Evolutionary conservation across 2,329 filamentous ascomycete genomes (phyloP).

Genomic region (Fusarium avenaceum): DNA sequence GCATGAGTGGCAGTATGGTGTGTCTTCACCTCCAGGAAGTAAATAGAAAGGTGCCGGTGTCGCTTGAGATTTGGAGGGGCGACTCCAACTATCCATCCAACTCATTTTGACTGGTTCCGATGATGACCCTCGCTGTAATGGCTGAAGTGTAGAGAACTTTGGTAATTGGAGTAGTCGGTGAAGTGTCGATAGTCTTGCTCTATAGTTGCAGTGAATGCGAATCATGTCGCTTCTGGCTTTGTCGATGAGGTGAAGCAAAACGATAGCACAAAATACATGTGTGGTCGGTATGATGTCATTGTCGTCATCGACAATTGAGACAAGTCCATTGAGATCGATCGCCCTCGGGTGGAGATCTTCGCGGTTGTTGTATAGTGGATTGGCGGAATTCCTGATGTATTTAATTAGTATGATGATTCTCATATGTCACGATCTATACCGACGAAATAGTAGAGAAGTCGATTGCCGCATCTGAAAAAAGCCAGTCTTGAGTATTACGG

Average conservation of each 20-base stretch:
- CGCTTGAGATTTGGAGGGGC: conserved; percentile 56
- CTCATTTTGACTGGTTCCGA: conserved; percentile 50
- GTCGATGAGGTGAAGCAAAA: background rate
- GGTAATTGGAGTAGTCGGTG: accelerated
- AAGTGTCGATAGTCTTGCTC: accelerated
- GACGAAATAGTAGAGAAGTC: too few relatives aligned
- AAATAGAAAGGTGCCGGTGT: conserved; percentile 69
- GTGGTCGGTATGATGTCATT: conserved; percentile 28
- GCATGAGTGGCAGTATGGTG: conserved; percentile 69
- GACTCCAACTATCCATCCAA: conserved; percentile 60
- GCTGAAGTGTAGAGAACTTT: background rate
- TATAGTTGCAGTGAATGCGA: background rate
- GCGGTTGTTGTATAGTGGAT: too few relatives aligned
- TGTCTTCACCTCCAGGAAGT: conserved; percentile 59
- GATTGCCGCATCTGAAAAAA: too few relatives aligned
- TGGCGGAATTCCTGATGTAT: too few relatives aligned
- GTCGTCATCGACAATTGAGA: conserved; percentile 32
- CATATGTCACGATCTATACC: too few relatives aligned
- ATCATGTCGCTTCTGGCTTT: conserved; percentile 5
- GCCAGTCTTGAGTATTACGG: too few relatives aligned
- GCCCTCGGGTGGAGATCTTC: background rate
- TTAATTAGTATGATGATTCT: too few relatives aligned
- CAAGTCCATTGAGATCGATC: background rate
- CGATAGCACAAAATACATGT: too few relatives aligned
- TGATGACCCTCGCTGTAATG: background rate